Evolutionary conservation across 2,329 filamentous ascomycete species (phyloP).

Genomic region (Fusarium solani-melongenae): DNA sequence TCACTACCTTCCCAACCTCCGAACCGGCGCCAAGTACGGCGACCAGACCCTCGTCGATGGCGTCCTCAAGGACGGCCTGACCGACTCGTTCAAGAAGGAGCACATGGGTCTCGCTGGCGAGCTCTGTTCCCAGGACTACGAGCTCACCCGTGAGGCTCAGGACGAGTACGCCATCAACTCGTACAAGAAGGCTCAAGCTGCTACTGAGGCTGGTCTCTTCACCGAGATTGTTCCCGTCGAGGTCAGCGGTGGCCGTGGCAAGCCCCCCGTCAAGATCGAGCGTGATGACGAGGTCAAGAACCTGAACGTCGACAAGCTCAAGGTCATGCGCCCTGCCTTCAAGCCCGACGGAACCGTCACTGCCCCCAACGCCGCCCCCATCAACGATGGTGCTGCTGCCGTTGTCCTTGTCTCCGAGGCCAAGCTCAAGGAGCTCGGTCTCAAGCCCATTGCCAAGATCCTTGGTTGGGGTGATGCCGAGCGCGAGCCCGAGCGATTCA

Average conservation of each 20-base stretch:
- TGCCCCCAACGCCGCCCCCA: conserved; percentile 93
- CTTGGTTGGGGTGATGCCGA: conserved; percentile 97
- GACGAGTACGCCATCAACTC: conserved; percentile 96
- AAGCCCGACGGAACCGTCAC: conserved; percentile 89
- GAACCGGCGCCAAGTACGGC: conserved; percentile 92
- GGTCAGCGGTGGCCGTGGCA: conserved; percentile 88
- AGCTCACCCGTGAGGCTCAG: conserved; percentile 84
- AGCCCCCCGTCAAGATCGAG: conserved; percentile 83
- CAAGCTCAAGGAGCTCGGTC: conserved; percentile 89
- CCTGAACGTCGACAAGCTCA: conserved; percentile 85
- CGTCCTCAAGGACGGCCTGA: conserved; percentile 93
- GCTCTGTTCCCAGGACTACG: conserved; percentile 88
- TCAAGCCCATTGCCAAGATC: conserved; percentile 96
- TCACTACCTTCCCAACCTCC: conserved; percentile 91
- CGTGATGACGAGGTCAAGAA: conserved; percentile 98
- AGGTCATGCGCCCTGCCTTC: conserved; percentile 86
- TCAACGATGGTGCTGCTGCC: conserved; percentile 94
- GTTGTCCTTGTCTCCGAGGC: conserved; percentile 94
- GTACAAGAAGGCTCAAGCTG: conserved; percentile 92
- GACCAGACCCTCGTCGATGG: conserved; percentile 90
- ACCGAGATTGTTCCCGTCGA: conserved; percentile 91
- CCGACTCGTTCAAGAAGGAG: conserved; percentile 94
- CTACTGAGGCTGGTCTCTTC: conserved; percentile 85
- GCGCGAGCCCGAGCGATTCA: conserved; percentile 93
- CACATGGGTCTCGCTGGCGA: conserved; percentile 96